Conservation (phyloP, 2,329 filamentous ascomycete genomes). For the Hirsutella rhossiliensis region DNA sequence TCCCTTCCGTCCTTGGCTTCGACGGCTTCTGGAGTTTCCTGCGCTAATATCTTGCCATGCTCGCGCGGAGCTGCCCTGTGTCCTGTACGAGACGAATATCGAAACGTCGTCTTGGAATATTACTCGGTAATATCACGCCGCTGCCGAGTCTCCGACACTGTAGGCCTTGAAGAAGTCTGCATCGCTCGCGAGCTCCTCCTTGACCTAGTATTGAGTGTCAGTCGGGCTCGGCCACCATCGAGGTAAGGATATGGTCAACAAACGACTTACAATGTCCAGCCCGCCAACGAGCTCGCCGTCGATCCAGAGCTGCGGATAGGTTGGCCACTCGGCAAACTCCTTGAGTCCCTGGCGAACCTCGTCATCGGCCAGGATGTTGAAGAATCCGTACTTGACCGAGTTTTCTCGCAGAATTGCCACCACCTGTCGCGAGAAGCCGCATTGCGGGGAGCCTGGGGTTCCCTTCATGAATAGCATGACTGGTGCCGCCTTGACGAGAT, state of each 20-base stretch:
- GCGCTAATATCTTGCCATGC: neutral
- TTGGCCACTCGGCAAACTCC: conserved; percentile 97
- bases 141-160: conserved; percentile 35
- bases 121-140: conserved; percentile 12
- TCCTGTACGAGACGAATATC: neutral
- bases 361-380: conserved; percentile 96
- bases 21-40: too few relatives aligned
- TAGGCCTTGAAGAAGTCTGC: conserved; percentile 72
- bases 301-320: conserved; percentile 90
- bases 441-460: conserved; percentile 77
- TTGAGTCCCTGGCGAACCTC: conserved; percentile 94
- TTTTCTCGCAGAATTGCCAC: conserved; percentile 80
- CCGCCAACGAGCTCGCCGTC: conserved; percentile 85
- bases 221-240: neutral
- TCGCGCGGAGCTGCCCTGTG: neutral
- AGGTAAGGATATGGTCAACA: neutral
- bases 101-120: neutral
- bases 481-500: conserved; percentile 86
- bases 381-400: conserved; percentile 93
- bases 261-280: conserved; percentile 77
- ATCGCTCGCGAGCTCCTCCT: conserved; percentile 81
- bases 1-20: too few relatives aligned
- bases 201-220: conserved; percentile 47
- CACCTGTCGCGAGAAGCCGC: conserved; percentile 84
- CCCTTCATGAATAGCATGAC: conserved; percentile 99